phyloP scores from a whole-genome alignment of 2,329 filamentous ascomycete species.

The Penicillium olsonii region DNA sequence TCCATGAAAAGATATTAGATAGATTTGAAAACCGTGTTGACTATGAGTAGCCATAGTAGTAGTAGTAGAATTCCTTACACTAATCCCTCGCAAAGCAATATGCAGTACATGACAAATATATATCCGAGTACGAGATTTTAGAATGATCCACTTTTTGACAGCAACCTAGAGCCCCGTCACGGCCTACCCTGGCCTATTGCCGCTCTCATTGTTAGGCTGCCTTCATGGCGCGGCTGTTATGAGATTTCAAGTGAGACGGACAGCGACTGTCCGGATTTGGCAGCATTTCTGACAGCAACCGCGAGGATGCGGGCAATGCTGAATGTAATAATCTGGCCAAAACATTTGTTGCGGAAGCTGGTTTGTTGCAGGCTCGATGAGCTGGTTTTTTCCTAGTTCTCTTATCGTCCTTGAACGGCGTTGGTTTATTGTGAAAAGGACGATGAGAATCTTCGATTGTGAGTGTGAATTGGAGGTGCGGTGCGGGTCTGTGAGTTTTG shows the following conservation, averaged over 20 bases:
- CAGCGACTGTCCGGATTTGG: conserved; percentile 11
- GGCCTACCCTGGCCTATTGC: background rate
- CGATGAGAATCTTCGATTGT: background rate
- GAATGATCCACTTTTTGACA: conserved; percentile 2
- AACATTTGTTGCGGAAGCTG: conserved; percentile 11
- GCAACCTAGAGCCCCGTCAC: conserved; percentile 1
- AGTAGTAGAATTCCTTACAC: no score
- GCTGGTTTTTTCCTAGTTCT: background rate
- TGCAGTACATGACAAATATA: no score
- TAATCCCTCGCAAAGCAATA: no score
- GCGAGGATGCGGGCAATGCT: conserved; percentile 16
- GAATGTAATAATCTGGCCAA: conserved; percentile 13
- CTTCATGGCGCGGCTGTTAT: background rate
- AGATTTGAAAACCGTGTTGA: no score
- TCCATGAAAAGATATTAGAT: no score
- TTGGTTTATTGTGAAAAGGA: background rate
- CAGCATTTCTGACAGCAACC: conserved; percentile 16
- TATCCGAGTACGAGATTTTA: no score
- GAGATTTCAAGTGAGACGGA: conserved; percentile 10
- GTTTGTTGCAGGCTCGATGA: conserved; percentile 4
- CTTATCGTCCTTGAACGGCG: conserved; percentile 1
- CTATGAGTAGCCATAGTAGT: no score
- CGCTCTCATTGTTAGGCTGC: background rate
- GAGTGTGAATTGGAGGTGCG: no score
- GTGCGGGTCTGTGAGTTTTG: no score